phyloP scores from a whole-genome alignment of 306 rosid species.

The Gastrolobium bilobum region DNA sequence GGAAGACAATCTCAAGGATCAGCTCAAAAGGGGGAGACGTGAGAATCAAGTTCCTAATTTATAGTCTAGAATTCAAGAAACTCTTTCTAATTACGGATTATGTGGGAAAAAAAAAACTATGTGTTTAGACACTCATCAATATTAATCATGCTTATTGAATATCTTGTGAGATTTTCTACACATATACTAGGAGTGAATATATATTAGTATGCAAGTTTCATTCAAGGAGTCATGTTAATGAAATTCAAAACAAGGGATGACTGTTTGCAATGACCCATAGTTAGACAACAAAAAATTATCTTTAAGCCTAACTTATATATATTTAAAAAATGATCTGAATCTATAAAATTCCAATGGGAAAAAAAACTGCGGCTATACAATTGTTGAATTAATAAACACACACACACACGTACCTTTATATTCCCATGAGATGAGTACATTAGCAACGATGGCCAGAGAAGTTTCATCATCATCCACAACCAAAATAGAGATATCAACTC shows the following conservation, averaged over 20 bases:
- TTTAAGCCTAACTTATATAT: not conserved
- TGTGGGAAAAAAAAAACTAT: not conserved
- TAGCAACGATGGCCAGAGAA: constrained; percentile 57
- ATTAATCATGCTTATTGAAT: not conserved
- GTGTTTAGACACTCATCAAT: not conserved
- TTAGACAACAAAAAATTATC: too few species aligned
- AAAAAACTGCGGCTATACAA: not conserved
- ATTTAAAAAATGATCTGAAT: not conserved
- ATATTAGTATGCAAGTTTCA: not conserved
- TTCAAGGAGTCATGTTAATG: not conserved
- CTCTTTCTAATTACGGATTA: too few species aligned
- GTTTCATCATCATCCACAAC: constrained; percentile 74
- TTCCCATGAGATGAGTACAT: constrained; percentile 61
- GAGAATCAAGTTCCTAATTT: too few species aligned
- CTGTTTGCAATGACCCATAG: too few species aligned
- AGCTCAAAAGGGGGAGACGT: too few species aligned
- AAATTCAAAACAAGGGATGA: not conserved
- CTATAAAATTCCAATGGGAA: not conserved
- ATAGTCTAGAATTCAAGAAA: too few species aligned
- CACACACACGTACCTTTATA: constrained; percentile 61
- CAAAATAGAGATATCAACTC: constrained; percentile 54
- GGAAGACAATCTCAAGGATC: not conserved
- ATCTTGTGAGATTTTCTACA: not conserved
- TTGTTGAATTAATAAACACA: not conserved
- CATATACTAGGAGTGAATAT: not conserved